Evolutionary conservation across 2,329 filamentous ascomycete species (phyloP).

Genomic region (Dactylellina parvicollis): DNA sequence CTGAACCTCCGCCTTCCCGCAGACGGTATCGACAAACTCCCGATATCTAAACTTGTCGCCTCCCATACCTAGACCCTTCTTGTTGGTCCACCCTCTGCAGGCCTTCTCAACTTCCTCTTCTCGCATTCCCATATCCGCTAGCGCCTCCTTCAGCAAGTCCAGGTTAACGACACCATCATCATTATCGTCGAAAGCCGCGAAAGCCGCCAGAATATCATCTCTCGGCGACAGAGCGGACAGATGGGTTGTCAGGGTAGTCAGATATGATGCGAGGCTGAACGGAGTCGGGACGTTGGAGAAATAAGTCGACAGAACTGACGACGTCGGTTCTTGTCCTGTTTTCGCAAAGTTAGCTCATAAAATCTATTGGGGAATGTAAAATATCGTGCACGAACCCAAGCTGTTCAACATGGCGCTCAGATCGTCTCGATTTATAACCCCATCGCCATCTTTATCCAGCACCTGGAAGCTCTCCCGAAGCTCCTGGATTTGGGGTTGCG

Average conservation of each 20-base stretch:
- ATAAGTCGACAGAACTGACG: slow-evolving; percentile 77
- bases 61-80: slow-evolving; percentile 68
- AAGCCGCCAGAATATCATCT: slow-evolving; percentile 84
- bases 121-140: slow-evolving; percentile 77
- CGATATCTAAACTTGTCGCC: slow-evolving; percentile 93
- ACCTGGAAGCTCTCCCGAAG: slow-evolving; percentile 94
- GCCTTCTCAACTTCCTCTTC: slow-evolving; percentile 82
- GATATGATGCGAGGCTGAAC: slow-evolving; percentile 83
- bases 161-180: slow-evolving; percentile 93
- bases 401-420: slow-evolving; percentile 88
- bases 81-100: slow-evolving; percentile 84
- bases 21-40: slow-evolving; percentile 75
- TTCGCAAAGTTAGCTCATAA: not conserved
- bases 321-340: slow-evolving; percentile 76
- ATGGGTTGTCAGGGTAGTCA: slow-evolving; percentile 80
- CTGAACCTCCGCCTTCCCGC: slow-evolving; percentile 58
- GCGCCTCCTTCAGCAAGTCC: slow-evolving; percentile 79
- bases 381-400: slow-evolving; percentile 68
- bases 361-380: not conserved
- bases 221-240: slow-evolving; percentile 79
- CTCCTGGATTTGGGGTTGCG: slow-evolving; percentile 82
- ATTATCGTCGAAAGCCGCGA: slow-evolving; percentile 94
- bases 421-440: slow-evolving; percentile 81
- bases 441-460: slow-evolving; percentile 87
- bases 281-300: slow-evolving; percentile 79